Evolutionary conservation across 1,139 yeast species (phyloP).

Genomic region (Yamadazyma friedrichii): DNA sequence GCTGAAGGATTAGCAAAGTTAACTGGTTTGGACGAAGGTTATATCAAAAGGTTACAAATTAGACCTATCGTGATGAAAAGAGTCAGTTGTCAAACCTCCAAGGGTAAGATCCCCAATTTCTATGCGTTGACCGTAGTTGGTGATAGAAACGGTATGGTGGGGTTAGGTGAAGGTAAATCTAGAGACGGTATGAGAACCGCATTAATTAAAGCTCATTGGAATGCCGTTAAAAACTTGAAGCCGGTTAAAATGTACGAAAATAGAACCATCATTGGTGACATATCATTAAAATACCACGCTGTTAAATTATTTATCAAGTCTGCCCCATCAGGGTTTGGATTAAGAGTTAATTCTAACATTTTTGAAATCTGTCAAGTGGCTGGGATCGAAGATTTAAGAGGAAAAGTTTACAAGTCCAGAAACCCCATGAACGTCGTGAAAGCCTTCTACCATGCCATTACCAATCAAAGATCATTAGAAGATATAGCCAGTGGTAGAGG

Average conservation of each 20-base stretch:
- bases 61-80: conserved; percentile 73
- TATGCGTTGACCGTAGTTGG: conserved; percentile 91
- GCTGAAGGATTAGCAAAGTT: conserved; percentile 63
- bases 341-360: conserved; percentile 87
- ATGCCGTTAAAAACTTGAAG: conserved; percentile 82
- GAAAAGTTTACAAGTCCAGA: conserved; percentile 88
- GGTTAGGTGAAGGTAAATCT: conserved; percentile 94
- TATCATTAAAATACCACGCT: conserved; percentile 84
- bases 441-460: conserved; percentile 84
- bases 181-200: conserved; percentile 78
- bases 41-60: conserved; percentile 61
- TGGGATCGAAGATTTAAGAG: conserved; percentile 91
- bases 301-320: conserved; percentile 78
- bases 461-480: conserved; percentile 76
- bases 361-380: conserved; percentile 93
- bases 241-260: conserved; percentile 86
- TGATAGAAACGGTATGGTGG: conserved; percentile 89
- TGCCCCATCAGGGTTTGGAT: conserved; percentile 93
- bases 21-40: conserved; percentile 72
- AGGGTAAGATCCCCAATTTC: conserved; percentile 86
- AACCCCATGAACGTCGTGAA: conserved; percentile 94
- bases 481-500: conserved; percentile 93
- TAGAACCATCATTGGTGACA: conserved; percentile 85
- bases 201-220: conserved; percentile 85
- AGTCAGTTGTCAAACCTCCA: conserved; percentile 89